Conservation (phyloP, 2,329 filamentous ascomycete genomes). For the Chrysoporthe cubensis region DNA sequence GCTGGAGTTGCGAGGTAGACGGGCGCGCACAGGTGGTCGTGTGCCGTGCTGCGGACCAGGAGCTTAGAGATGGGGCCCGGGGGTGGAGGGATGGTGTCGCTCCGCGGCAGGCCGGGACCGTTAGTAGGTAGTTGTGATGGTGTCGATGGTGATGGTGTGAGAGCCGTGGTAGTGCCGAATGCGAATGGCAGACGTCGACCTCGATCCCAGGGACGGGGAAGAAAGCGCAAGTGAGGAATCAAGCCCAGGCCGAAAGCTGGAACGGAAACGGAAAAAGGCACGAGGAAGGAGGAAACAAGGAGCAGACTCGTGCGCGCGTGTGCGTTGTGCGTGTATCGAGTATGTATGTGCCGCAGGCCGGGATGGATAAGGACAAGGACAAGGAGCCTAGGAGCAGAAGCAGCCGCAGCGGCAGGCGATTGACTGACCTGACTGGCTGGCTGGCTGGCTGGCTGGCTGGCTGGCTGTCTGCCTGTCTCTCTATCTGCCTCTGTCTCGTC, state of each 20-base stretch:
- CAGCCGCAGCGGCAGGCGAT: conserved; percentile 3
- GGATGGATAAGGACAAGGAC: conserved; percentile 5
- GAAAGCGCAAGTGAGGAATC: conserved; percentile 13
- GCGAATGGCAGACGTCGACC: conserved; percentile 1
- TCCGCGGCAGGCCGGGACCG: not conserved
- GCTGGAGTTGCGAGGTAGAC: conserved; percentile 3
- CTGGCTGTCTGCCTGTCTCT: not conserved
- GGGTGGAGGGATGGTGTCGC: conserved; percentile 1
- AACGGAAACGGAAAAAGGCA: conserved; percentile 25
- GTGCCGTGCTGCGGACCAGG: not conserved
- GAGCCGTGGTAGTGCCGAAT: not conserved
- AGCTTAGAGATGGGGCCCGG: not conserved
- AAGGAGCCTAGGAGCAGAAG: conserved; percentile 5
- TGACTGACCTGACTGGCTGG: not conserved
- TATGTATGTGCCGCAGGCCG: not conserved
- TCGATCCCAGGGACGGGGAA: conserved; percentile 13
- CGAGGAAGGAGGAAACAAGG: conserved; percentile 24
- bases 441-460: not conserved
- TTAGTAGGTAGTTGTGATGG: not conserved
- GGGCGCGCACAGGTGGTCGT: conserved; percentile 4
- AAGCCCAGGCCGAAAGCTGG: conserved; percentile 7
- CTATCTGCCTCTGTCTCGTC: not conserved
- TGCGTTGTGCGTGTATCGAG: not conserved
- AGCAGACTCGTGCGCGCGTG: not conserved
- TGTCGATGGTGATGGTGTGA: not conserved